These are phyloP conservation scores for Fusarium sp. DNA, from an alignment of 2,329 filamentous ascomycete genomes.

Conservation along the genomic window DNA sequence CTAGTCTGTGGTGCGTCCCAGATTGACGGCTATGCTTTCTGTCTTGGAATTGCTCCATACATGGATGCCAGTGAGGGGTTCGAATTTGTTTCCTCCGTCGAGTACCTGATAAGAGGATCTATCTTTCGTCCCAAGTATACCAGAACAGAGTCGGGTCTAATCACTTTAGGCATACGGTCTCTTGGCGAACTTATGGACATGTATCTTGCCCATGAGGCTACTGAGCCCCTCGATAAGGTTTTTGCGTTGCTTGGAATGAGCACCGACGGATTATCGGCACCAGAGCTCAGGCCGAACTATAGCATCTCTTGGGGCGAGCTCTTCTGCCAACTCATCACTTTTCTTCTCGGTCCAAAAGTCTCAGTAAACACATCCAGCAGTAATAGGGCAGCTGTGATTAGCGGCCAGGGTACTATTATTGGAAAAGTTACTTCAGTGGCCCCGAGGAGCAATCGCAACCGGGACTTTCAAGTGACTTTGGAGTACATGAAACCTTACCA, in stretches of 20 bases:
- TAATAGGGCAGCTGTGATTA: background rate
- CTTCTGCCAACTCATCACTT: background rate
- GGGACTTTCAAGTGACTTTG: background rate
- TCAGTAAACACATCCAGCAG: background rate
- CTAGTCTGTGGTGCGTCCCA: background rate
- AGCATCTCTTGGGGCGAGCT: background rate
- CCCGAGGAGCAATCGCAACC: background rate
- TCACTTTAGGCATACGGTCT: background rate
- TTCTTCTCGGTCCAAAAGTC: background rate
- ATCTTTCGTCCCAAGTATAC: background rate
- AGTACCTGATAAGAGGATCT: background rate
- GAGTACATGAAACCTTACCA: background rate
- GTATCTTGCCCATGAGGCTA: background rate
- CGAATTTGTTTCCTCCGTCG: background rate
- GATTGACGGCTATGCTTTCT: background rate
- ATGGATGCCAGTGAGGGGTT: background rate
- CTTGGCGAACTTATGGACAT: background rate
- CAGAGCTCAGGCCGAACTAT: background rate
- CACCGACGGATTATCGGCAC: background rate
- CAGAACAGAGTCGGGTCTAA: background rate
- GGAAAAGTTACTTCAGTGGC: background rate
- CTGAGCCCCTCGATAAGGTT: background rate
- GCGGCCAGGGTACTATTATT: background rate
- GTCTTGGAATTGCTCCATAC: background rate
- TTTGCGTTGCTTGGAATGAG: background rate